Base-by-base conservation (phyloP, 768 basidiomycete species). In the Termitomyces sp. region DNA sequence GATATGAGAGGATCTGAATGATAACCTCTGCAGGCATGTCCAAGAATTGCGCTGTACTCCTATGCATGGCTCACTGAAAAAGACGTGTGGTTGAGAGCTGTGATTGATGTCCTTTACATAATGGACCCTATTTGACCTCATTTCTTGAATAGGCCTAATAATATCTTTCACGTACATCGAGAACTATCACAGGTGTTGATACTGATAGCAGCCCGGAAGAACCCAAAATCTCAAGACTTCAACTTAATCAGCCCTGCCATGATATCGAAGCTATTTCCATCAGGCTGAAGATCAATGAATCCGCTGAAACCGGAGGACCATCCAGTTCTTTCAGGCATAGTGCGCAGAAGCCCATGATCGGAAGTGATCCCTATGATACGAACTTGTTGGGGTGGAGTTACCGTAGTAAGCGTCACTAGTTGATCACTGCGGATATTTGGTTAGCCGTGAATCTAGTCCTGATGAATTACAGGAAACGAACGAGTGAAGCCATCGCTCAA, bases 181-280 rank as follows among this genome's bases (percentile, higher is more conserved):
- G 28, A 28, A 28, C 28, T 28, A 28, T 28, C 4, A 28, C 28
- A 4, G 28, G 28, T 28, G 28, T 28, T 28, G 28, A 28, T 28
- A 28, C 28, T 28, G 28, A 28, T 28, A 28, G 28, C 28, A 28
- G 28, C 28, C 28, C 28, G 28, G n/a, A n/a, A 28, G 28, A 28
- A 28, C 2, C 28, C 28, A 28, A n/a, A 4, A 28, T 28, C 33
- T 72, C 62, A 79, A n/a, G 68, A 68, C 66, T 84, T 84, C 1
- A 76, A 71, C 64, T 79, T 89, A 66, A 96, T 96, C 72, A 96
- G 71, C 36, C 94, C 93, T 39, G 87, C 83, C 91, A 97, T 91
- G 65, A 98, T 79, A 74, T 98, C 96, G 66, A 98, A 98, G 68
- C 93, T 93, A 71, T 99, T 99, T 54, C 95, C 94, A 68, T 98